phyloP scores from a whole-genome alignment of 2,329 filamentous ascomycete species.

The Fusarium cyanostomum region DNA sequence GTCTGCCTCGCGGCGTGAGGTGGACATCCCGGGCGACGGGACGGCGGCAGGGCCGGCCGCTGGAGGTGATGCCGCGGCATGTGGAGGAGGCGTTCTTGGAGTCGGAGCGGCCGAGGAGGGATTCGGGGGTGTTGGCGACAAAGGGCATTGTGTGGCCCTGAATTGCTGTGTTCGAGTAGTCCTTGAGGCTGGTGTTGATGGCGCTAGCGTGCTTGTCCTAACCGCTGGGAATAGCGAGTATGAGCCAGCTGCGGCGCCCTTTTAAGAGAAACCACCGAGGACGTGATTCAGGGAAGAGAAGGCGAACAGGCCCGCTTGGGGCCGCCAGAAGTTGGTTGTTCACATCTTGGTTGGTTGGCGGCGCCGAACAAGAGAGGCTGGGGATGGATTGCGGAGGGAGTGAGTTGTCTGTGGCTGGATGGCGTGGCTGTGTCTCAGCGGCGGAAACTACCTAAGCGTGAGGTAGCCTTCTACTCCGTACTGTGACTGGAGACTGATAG shows the following conservation, averaged over 20 bases:
- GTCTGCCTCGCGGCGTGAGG: constrained; percentile 32
- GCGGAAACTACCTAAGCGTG: background rate
- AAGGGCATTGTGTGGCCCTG: constrained; percentile 49
- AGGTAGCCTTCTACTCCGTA: constrained; percentile 1
- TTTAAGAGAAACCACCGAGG: background rate
- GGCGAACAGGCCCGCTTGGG: constrained; percentile 19
- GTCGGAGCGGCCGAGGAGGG: constrained; percentile 79
- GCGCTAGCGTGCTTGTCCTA: too few species aligned
- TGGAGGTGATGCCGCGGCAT: constrained; percentile 86
- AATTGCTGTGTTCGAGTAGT: background rate
- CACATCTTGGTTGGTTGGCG: constrained; percentile 37
- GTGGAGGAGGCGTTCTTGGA: constrained; percentile 85
- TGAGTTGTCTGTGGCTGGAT: constrained; percentile 34
- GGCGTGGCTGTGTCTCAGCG: constrained; percentile 32
- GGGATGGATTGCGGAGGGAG: constrained; percentile 13
- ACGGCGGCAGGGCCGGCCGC: constrained; percentile 84
- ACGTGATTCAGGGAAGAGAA: constrained; percentile 23
- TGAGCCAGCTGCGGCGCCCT: background rate
- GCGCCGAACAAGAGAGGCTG: constrained; percentile 25
- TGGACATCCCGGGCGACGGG: constrained; percentile 60
- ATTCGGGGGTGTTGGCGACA: constrained; percentile 76
- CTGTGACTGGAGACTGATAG: background rate
- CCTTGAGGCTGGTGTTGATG: background rate
- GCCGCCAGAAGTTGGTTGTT: constrained; percentile 19
- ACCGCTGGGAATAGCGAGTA: background rate